Evolutionary conservation across 768 basidiomycete genomes (phyloP).

Genomic region (Suillus placidus): DNA sequence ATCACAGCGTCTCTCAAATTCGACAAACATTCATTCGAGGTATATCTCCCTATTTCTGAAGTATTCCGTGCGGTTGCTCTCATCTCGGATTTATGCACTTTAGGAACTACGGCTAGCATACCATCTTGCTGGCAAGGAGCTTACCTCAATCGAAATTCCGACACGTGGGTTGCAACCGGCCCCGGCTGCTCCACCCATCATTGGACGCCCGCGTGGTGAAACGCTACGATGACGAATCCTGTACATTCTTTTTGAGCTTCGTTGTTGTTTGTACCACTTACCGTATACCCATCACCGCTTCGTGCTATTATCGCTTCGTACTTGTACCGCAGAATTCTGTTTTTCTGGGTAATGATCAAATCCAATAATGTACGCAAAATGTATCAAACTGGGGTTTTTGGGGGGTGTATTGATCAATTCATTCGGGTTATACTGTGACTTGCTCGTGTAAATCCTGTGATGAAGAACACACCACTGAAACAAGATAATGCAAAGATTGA

Average conservation of each 20-base stretch:
- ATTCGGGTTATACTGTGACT: background rate
- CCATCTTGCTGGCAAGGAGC: slow-evolving; percentile 44
- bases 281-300: slow-evolving; percentile 4
- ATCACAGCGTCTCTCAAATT: slow-evolving; percentile 42
- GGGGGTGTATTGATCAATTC: background rate
- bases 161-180: slow-evolving; percentile 27
- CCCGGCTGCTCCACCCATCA: slow-evolving; percentile 24
- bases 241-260: slow-evolving; percentile 19
- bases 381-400: background rate
- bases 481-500: no score
- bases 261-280: slow-evolving; percentile 1
- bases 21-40: slow-evolving; percentile 53
- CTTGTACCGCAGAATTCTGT: background rate
- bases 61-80: background rate
- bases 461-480: no score
- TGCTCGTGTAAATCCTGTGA: background rate
- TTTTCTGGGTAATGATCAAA: background rate
- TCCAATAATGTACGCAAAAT: background rate
- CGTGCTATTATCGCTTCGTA: background rate
- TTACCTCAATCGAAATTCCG: slow-evolving; percentile 43
- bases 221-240: slow-evolving; percentile 28
- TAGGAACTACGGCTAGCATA: slow-evolving; percentile 58
- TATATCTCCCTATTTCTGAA: slow-evolving; percentile 21
- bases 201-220: slow-evolving; percentile 36
- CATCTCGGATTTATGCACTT: background rate